A percentile compares a stretch with the other conserved stretches of the same genome.
Conservation (phyloP, 768 basidiomycete species). For the Strobilomyces dryophilus region DNA sequence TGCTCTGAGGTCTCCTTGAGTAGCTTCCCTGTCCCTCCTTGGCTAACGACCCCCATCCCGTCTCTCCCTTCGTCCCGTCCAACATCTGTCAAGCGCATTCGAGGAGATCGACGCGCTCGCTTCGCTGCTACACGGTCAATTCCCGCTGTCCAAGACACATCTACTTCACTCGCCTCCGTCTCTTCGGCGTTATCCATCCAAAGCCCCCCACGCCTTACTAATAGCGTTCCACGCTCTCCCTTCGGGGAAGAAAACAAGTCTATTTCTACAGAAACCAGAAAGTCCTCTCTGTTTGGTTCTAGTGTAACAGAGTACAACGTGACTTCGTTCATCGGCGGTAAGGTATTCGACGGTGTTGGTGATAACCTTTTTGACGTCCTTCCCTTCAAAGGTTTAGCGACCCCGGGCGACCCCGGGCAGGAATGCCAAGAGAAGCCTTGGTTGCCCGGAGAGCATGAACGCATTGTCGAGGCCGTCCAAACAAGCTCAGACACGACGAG, state of each 20-base stretch:
- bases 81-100: slow-evolving; percentile 16
- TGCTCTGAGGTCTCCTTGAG: slow-evolving; percentile 63
- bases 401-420: slow-evolving; percentile 19
- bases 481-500: neutral
- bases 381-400: slow-evolving; percentile 30
- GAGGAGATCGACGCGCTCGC: slow-evolving; percentile 20
- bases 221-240: slow-evolving; percentile 18
- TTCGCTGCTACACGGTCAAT: slow-evolving; percentile 8
- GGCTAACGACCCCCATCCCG: slow-evolving; percentile 17
- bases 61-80: slow-evolving; percentile 15
- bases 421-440: slow-evolving; percentile 3
- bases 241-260: slow-evolving; percentile 9
- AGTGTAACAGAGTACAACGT: slow-evolving; percentile 61
- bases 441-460: slow-evolving; percentile 3
- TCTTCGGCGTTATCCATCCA: slow-evolving; percentile 21
- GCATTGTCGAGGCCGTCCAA: neutral
- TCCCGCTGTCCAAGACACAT: neutral
- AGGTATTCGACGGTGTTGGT: slow-evolving; percentile 12
- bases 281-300: slow-evolving; percentile 34
- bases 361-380: slow-evolving; percentile 1
- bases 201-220: slow-evolving; percentile 10
- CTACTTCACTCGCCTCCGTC: slow-evolving; percentile 22
- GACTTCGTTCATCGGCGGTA: slow-evolving; percentile 66
- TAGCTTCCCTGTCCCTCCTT: slow-evolving; percentile 64
- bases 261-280: slow-evolving; percentile 12